Evolutionary conservation across 108 stramenopile genomes (phyloP), one percentile per base, ranked within the genome.

Genomic region (Pseudonitzschia multiseries): DNA sequence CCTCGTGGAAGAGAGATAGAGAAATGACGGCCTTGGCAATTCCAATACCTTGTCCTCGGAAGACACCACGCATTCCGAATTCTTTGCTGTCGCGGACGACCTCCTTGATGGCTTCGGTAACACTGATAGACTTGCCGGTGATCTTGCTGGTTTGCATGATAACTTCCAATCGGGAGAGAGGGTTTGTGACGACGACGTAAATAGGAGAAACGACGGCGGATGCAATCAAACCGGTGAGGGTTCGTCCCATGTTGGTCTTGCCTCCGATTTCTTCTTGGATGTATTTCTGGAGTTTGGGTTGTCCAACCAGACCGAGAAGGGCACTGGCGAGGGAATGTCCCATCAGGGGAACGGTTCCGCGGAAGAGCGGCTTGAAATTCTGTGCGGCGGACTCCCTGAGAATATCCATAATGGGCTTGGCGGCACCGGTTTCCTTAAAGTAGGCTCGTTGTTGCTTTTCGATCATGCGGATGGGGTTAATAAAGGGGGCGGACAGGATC

Each of bases 381-480:
- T 90, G 78, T 43, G 89, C 91, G 22, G 92, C 92, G 33, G 87
- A 78, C 74, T 96, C 94, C 29, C 75, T 79, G 51, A 96, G 42
- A 72, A 96, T 96, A 52, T 96, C 94, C 73, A 74, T 76, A 72
- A 96, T 93, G 54, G 92, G 92, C 77, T 96, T 96, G 69, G 81
- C 78, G 28, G 84, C 81, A 13, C 94, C 94, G 0, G 94, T 93
- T 56, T 83, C 81, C 78, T 93, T 93, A 78, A 93, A 93, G 81
- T 82, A 92, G 48, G 93, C 93, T 32, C 95, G 90, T 70, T 96
- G 95, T 74, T 96, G 95, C 87, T 96, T 96, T 79, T 96, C 95
- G 81, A 96, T 94, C 93, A 96, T 94, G 28, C 95, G 90, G 67
- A 96, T 94, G 51, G 95, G 95, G 70, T 96, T 96, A 79, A 96